phyloP scores from a whole-genome alignment of 306 rosid genomes.

The Rosa rugosa region DNA sequence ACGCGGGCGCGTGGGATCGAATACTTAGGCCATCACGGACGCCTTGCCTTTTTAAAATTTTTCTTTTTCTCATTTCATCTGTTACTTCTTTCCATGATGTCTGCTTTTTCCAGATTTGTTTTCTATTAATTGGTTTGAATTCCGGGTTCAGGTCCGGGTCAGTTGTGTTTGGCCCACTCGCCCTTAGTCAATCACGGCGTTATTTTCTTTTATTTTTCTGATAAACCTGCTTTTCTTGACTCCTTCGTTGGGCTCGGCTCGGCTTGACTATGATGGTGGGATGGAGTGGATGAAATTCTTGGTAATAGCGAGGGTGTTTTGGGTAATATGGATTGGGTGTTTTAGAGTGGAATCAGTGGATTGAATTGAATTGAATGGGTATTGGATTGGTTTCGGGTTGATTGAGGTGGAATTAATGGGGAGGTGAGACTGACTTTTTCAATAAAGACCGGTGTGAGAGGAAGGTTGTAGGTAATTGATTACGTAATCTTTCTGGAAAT shows the following conservation, averaged over 20 bases:
- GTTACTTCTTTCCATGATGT: slow-evolving; percentile 21
- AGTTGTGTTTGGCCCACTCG: slow-evolving; percentile 33
- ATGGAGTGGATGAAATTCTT: slow-evolving; percentile 5
- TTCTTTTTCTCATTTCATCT: slow-evolving; percentile 1
- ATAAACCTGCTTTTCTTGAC: neutral
- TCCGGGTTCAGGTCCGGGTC: slow-evolving; percentile 51
- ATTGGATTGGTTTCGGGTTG: neutral
- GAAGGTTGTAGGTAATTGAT: slow-evolving; percentile 34
- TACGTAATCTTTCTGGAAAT: neutral
- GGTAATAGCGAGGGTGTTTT: slow-evolving; percentile 29
- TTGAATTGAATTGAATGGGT: neutral
- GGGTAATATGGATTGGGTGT: neutral
- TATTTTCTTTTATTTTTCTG: neutral
- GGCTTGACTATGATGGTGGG: neutral
- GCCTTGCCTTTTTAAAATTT: slow-evolving; percentile 36
- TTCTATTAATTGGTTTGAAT: slow-evolving; percentile 48
- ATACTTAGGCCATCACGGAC: slow-evolving; percentile 61
- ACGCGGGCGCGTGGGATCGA: slow-evolving; percentile 79
- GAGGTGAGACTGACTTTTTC: slow-evolving; percentile 14
- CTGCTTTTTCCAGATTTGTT: slow-evolving; percentile 31
- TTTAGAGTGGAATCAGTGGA: neutral
- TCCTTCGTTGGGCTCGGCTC: slow-evolving; percentile 28
- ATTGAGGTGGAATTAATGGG: slow-evolving; percentile 13
- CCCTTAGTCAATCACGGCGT: slow-evolving; percentile 57
- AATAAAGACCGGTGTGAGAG: neutral